Evolutionary conservation across 2,329 filamentous ascomycete species (phyloP).

Genomic region (Stylonectria norvegica): DNA sequence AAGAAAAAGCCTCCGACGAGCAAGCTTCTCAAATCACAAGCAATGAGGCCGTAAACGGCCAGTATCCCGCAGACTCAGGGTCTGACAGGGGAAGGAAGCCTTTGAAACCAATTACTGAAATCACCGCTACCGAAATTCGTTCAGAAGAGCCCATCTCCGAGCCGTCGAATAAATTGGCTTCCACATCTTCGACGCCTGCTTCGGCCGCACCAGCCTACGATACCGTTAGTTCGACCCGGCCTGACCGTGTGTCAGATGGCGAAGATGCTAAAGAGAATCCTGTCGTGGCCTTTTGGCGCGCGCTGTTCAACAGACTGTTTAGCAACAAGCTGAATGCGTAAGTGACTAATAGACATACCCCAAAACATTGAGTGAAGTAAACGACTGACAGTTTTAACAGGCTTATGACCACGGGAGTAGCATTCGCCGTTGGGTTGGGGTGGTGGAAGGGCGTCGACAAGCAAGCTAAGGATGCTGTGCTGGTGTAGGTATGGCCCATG

Average conservation of each 20-base stretch:
- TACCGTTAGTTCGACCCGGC: too few species aligned
- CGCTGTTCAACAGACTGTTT: neutral
- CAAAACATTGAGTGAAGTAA: neutral
- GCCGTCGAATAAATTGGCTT: too few species aligned
- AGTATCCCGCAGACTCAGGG: slow-evolving; percentile 2
- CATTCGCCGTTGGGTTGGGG: slow-evolving; percentile 25
- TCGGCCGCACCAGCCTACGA: too few species aligned
- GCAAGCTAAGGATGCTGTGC: slow-evolving; percentile 4
- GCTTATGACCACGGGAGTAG: slow-evolving; percentile 23
- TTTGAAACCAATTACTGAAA: too few species aligned
- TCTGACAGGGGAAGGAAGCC: too few species aligned
- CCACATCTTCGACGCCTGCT: too few species aligned
- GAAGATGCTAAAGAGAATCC: neutral
- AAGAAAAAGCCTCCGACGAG: slow-evolving; percentile 10
- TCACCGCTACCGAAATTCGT: too few species aligned
- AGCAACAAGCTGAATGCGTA: slow-evolving; percentile 18
- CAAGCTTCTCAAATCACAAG: slow-evolving; percentile 16
- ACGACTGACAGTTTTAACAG: slow-evolving; percentile 15
- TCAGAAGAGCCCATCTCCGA: too few species aligned
- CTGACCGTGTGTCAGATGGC: too few species aligned
- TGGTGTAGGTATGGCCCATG: neutral
- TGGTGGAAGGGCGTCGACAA: slow-evolving; percentile 24
- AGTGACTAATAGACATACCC: slow-evolving; percentile 3
- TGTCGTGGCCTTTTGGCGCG: slow-evolving; percentile 1
- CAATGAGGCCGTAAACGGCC: slow-evolving; percentile 8